Percentiles rank a stretch among this genome's conserved stretches.
These are phyloP conservation scores for Stachybotrys echinatus DNA, from an alignment of 2,329 filamentous ascomycete genomes.

Conservation along the genomic window DNA sequence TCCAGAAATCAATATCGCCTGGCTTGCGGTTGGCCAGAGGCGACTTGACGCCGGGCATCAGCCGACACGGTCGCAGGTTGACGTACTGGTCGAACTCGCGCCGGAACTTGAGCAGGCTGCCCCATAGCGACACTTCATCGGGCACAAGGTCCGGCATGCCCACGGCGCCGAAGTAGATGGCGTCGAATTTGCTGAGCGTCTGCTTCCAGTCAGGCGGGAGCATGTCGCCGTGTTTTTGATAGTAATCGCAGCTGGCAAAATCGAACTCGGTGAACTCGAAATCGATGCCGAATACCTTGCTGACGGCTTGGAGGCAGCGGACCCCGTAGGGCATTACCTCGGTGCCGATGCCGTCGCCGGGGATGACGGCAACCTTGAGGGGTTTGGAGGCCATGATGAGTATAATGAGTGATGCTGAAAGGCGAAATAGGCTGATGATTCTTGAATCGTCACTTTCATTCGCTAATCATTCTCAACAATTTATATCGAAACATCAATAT, in stretches of 20 bases:
- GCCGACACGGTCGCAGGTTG: conserved; percentile 59
- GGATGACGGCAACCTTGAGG: conserved; percentile 54
- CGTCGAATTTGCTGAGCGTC: conserved; percentile 53
- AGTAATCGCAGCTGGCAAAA: conserved; percentile 62
- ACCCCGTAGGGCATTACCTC: conserved; percentile 63
- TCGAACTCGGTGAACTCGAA: conserved; percentile 58
- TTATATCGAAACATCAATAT: too few species aligned
- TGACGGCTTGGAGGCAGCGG: conserved; percentile 49
- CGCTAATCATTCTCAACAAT: too few species aligned
- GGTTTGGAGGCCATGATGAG: conserved; percentile 29
- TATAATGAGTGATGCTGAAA: too few species aligned
- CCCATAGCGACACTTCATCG: conserved; percentile 64
- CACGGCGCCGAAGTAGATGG: conserved; percentile 64
- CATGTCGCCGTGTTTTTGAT: conserved; percentile 35
- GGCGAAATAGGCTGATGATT: too few species aligned
- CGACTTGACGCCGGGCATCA: conserved; percentile 54
- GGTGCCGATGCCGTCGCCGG: conserved; percentile 64
- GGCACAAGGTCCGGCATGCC: conserved; percentile 51
- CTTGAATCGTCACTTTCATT: too few species aligned
- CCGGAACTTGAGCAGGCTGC: conserved; percentile 60
- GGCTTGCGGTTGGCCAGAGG: conserved; percentile 47
- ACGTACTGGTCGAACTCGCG: conserved; percentile 64
- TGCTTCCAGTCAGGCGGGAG: conserved; percentile 41
- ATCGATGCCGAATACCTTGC: conserved; percentile 42
- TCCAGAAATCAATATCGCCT: conserved; percentile 62